These are phyloP conservation scores for Penicillium paxilli DNA, from an alignment of 495 filamentous ascomycete species.

Conservation along the genomic window DNA sequence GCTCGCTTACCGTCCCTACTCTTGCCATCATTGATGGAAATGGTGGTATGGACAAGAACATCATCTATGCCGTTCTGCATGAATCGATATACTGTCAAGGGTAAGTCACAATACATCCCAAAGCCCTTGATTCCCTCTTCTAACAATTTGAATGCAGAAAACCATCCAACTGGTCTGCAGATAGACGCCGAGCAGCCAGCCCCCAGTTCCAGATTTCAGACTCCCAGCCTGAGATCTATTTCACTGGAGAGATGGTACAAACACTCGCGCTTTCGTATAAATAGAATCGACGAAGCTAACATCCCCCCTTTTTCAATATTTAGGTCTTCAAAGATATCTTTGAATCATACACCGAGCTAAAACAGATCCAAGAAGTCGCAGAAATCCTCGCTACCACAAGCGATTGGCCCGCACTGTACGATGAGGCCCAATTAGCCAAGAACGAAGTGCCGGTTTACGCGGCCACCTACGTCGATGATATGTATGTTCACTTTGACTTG, in stretches of 20 bases:
- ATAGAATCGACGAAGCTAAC: conserved; percentile 3
- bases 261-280: background rate
- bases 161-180: conserved; percentile 64
- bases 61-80: conserved; percentile 84
- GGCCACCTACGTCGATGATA: conserved; percentile 84
- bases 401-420: conserved; percentile 77
- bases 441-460: conserved; percentile 91
- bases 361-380: conserved; percentile 61
- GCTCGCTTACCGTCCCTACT: conserved; percentile 68
- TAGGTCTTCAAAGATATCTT: conserved; percentile 79
- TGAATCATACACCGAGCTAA: conserved; percentile 70
- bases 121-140: background rate
- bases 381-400: conserved; percentile 63
- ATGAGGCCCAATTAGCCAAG: conserved; percentile 65
- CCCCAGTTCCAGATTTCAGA: conserved; percentile 45
- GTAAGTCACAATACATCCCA: conserved; percentile 26
- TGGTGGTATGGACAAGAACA: conserved; percentile 67
- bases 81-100: conserved; percentile 79
- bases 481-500: conserved; percentile 85
- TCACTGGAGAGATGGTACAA: conserved; percentile 85
- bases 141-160: conserved; percentile 31
- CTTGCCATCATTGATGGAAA: conserved; percentile 64
- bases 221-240: conserved; percentile 62
- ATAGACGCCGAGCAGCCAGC: conserved; percentile 45
- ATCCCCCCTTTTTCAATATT: background rate